These are phyloP conservation scores for Pleurozium schreberi DNA, from an alignment of 225 moss, liverwort and hornwort genomes.

Conservation along the genomic window DNA sequence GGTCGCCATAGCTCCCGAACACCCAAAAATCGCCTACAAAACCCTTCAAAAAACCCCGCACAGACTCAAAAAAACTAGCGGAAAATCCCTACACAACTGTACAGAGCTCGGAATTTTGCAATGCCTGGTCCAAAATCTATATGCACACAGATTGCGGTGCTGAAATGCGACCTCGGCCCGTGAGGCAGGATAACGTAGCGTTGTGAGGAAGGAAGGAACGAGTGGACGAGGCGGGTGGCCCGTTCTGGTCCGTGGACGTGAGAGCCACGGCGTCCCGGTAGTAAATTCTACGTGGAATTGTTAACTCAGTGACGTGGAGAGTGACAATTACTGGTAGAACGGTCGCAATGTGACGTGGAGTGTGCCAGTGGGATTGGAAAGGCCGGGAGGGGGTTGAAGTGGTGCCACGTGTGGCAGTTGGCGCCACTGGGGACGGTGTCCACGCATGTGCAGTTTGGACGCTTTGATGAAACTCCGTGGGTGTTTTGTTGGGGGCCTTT, in stretches of 20 bases:
- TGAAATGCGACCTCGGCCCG: not conserved
- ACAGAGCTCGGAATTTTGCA: not conserved
- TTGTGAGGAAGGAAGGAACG: not conserved
- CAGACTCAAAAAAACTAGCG: not conserved
- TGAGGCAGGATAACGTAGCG: conserved; percentile 13
- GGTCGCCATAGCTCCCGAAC: too few relatives aligned
- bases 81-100: not conserved
- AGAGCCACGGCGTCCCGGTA: not conserved
- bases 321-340: not conserved
- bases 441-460: not conserved
- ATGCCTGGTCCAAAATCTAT: not conserved
- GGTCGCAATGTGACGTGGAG: not conserved
- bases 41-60: not conserved
- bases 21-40: not conserved
- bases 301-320: not conserved
- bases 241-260: not conserved
- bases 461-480: not conserved
- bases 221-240: conserved; percentile 24
- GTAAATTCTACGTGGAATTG: not conserved
- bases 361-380: not conserved
- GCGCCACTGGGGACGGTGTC: not conserved
- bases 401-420: not conserved
- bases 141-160: not conserved
- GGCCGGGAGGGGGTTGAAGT: not conserved
- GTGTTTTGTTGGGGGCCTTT: not conserved